Percentiles rank a stretch among this genome's conserved stretches.
Evolutionary conservation across 805 yeast species (phyloP).

Genomic region (Candida pseudoglaebosa): DNA sequence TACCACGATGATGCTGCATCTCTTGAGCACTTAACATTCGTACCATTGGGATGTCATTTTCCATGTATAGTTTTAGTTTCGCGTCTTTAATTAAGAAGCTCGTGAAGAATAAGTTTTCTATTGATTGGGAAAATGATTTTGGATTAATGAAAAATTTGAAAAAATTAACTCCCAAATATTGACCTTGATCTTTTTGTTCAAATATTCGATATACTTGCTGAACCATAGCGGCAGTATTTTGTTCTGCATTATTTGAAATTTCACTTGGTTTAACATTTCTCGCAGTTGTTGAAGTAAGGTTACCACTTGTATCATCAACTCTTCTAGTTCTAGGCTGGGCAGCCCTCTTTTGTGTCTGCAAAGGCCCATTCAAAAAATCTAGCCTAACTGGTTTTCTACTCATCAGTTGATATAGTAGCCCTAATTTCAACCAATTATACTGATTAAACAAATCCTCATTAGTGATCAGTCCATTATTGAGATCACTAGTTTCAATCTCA

Average conservation of each 20-base stretch:
- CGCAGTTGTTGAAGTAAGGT: conserved; percentile 46
- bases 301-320: conserved; percentile 41
- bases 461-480: conserved; percentile 9
- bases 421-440: conserved; percentile 59
- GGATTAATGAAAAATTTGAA: conserved; percentile 74
- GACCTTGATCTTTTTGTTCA: conserved; percentile 19
- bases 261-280: conserved; percentile 50
- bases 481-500: conserved; percentile 15
- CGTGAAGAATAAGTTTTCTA: conserved; percentile 80
- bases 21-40: conserved; percentile 25
- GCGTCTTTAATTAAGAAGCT: conserved; percentile 80
- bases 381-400: conserved; percentile 46
- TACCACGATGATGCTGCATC: conserved; percentile 15
- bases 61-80: conserved; percentile 47
- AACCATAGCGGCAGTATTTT: conserved; percentile 65
- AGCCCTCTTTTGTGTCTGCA: conserved; percentile 55
- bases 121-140: conserved; percentile 65
- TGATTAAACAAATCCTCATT: conserved; percentile 34
- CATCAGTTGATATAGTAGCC: conserved; percentile 44
- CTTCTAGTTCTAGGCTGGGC: conserved; percentile 28
- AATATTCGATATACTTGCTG: conserved; percentile 46
- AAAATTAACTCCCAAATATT: conserved; percentile 44
- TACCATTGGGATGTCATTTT: conserved; percentile 45
- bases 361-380: conserved; percentile 70
- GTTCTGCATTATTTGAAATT: conserved; percentile 45